phyloP scores from a whole-genome alignment of 352 stramenopile genomes.

The Pythium vanterpoolii region DNA sequence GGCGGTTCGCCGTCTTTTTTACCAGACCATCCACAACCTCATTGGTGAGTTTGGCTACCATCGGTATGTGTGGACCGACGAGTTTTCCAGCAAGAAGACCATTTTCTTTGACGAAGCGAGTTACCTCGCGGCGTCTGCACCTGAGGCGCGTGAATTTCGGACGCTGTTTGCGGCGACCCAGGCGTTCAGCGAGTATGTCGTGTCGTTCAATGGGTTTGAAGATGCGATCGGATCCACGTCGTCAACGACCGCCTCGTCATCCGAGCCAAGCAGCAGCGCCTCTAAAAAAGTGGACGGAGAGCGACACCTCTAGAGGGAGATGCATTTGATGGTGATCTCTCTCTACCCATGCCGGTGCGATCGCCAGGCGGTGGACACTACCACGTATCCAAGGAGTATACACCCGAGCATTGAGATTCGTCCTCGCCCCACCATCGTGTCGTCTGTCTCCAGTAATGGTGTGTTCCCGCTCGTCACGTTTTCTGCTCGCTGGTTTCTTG shows the following conservation, averaged over 20 bases:
- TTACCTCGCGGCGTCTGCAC: constrained; percentile 71
- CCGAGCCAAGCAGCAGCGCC: background rate
- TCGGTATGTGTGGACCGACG: constrained; percentile 81
- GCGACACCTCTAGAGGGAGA: background rate
- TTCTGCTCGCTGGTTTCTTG: constrained; percentile 15
- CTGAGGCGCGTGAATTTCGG: constrained; percentile 76
- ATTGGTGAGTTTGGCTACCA: constrained; percentile 86
- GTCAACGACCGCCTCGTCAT: constrained; percentile 14
- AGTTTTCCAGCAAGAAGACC: constrained; percentile 75
- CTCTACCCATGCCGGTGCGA: constrained; percentile 1
- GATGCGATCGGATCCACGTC: constrained; percentile 25
- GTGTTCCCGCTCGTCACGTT: constrained; percentile 9
- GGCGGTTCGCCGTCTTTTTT: constrained; percentile 66
- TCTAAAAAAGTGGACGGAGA: constrained; percentile 9
- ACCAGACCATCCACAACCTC: constrained; percentile 55
- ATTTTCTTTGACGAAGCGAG: constrained; percentile 86
- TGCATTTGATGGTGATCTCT: background rate
- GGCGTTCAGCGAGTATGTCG: constrained; percentile 82
- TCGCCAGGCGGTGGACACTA: constrained; percentile 17
- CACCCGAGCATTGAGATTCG: constrained; percentile 7
- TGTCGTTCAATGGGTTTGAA: constrained; percentile 81
- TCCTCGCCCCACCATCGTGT: background rate
- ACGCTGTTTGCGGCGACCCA: constrained; percentile 85
- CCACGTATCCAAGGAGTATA: constrained; percentile 11
- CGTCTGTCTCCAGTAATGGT: background rate